Evolutionary conservation across 495 filamentous ascomycete genomes (phyloP).

Genomic region (Aspergillus sparsus): DNA sequence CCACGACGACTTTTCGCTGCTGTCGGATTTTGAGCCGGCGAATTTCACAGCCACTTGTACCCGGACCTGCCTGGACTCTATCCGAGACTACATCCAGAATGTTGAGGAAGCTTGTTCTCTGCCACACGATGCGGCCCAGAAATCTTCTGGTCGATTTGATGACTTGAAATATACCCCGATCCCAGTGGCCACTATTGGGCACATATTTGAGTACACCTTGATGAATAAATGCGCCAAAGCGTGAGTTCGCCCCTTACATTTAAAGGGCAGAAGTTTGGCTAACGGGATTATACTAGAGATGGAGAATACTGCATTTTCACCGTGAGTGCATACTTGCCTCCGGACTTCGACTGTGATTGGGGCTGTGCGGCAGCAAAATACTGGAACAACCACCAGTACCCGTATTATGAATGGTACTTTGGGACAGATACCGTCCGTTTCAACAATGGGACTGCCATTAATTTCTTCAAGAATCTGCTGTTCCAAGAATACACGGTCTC

Average conservation of each 20-base stretch:
- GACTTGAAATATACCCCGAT: neutral
- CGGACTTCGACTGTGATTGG: slow-evolving; percentile 4
- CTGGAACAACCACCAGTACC: slow-evolving; percentile 6
- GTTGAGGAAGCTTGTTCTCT: neutral
- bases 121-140: neutral
- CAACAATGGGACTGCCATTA: neutral
- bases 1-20: neutral
- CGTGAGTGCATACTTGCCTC: neutral
- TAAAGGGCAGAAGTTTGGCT: neutral
- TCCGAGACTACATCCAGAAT: neutral
- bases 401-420: slow-evolving; percentile 10
- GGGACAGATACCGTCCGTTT: neutral
- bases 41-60: neutral
- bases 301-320: neutral
- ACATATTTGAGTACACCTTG: slow-evolving; percentile 6
- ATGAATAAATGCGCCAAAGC: slow-evolving; percentile 1
- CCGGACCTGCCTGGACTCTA: neutral
- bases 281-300: neutral
- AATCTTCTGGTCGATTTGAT: neutral
- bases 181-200: slow-evolving; percentile 4
- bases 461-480: neutral
- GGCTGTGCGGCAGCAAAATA: slow-evolving; percentile 1
- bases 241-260: neutral
- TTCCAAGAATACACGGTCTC: neutral
- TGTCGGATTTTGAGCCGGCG: neutral